Evolutionary conservation across 2,329 filamentous ascomycete species (phyloP).

Genomic region (Chalaropsis thielavioides): DNA sequence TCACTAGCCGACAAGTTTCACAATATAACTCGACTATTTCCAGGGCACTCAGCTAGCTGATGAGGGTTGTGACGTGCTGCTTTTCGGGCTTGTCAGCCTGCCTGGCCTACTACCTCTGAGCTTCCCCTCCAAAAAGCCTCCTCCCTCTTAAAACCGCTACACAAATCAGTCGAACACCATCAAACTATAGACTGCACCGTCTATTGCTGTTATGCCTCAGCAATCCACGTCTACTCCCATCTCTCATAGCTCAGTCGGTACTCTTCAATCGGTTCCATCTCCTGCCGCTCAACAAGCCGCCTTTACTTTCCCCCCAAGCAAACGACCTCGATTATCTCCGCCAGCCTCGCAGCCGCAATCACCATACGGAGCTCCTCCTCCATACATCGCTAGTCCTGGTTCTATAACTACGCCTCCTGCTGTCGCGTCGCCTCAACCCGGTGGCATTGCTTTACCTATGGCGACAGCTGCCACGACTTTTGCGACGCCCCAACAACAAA

Average conservation of each 20-base stretch:
- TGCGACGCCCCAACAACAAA: slow-evolving; percentile 13
- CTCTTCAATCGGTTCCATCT: slow-evolving; percentile 44
- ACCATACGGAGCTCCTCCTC: slow-evolving; percentile 40
- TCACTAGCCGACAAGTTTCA: neutral
- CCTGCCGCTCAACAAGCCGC: slow-evolving; percentile 41
- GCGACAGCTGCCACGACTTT: slow-evolving; percentile 14
- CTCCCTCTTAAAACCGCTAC: neutral
- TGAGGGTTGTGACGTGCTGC: slow-evolving; percentile 32
- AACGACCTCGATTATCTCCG: slow-evolving; percentile 58
- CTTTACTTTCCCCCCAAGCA: slow-evolving; percentile 51
- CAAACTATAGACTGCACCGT: neutral
- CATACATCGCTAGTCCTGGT: slow-evolving; percentile 34
- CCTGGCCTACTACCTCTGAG: slow-evolving; percentile 22
- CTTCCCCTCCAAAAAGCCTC: slow-evolving; percentile 9
- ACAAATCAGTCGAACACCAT: neutral
- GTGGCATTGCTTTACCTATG: slow-evolving; percentile 9
- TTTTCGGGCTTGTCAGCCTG: slow-evolving; percentile 38
- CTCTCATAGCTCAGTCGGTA: neutral
- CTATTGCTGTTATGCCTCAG: slow-evolving; percentile 9
- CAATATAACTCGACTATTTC: neutral
- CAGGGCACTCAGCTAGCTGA: slow-evolving; percentile 25
- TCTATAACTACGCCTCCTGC: slow-evolving; percentile 27
- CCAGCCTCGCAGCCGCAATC: slow-evolving; percentile 53
- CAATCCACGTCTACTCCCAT: slow-evolving; percentile 2
- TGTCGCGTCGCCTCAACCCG: slow-evolving; percentile 19